Conservation (phyloP, 164 flowering plant genomes). For the Aristolochia contorta region DNA sequence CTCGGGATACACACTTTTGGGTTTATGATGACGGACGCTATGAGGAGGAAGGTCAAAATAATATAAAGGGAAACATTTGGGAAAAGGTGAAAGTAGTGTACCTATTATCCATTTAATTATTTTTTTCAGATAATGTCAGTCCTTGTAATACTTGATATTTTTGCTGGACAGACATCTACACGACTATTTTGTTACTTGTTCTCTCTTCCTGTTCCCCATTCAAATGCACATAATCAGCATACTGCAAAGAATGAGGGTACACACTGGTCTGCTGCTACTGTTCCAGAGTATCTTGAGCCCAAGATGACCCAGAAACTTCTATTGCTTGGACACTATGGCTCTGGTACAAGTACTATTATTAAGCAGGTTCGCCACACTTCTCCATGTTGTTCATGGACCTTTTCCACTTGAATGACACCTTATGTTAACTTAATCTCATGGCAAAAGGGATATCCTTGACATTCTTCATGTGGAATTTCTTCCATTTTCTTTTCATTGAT, state of each 20-base stretch:
- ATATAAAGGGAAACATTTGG: constrained; percentile 93
- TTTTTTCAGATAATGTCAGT: not conserved
- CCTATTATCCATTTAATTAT: not conserved
- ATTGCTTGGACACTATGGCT: constrained; percentile 66
- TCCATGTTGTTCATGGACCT: not conserved
- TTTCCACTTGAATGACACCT: not conserved
- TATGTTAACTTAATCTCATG: too few species aligned
- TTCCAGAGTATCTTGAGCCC: constrained; percentile 64
- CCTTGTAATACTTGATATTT: not conserved
- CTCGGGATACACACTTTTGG: constrained; percentile 98
- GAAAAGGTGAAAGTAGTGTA: constrained; percentile 50
- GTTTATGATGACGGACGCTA: constrained; percentile 97
- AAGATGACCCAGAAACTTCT: constrained; percentile 70
- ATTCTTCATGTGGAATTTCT: not conserved
- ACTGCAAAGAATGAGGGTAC: constrained; percentile 43
- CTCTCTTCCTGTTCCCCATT: constrained; percentile 71
- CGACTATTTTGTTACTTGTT: constrained; percentile 61
- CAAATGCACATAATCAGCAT: constrained; percentile 50
- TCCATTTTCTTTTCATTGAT: not conserved
- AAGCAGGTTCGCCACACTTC: constrained; percentile 55
- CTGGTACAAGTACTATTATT: constrained; percentile 90
- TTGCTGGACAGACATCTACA: constrained; percentile 59
- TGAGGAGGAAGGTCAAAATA: constrained; percentile 98
- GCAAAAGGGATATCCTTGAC: too few species aligned
- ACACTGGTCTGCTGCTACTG: constrained; percentile 36